Evolutionary conservation across 2,329 filamentous ascomycete species (phyloP), one percentile per base, ranked within the genome.

Genomic region (Penicillium paneum): DNA sequence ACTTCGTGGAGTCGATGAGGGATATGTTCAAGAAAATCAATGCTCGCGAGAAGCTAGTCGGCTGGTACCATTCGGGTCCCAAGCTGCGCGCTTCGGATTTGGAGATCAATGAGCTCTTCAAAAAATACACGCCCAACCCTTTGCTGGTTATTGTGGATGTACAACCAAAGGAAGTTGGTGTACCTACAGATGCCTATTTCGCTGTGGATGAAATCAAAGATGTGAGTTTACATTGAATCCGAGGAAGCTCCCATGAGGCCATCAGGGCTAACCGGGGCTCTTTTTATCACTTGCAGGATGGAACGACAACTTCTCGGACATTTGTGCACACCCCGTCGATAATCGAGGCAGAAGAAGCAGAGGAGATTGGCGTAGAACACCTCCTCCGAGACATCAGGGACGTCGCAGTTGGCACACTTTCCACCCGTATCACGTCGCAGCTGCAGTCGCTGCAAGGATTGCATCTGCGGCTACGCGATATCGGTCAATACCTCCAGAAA

Each of bases 1-100:
- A 97, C 83, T 99, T 97, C 71, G 90, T 99, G 75, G 94, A 99
- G 78, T 90, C 88, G 66, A 99, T 99, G 94, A 96, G 94, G 79
- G 94, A 97, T 76, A 99, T 99, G 94, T 99, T 99, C 84, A 99
- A 99, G 82, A 97, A 97, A 80, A 92, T 99, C 82, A 99, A 99
- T 79, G 94, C 94, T 58, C 83, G 90, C 61, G 94, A 99, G 80
- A 97, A 97, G 85, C 83, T 99, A 74, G 95, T 99, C 82, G 94
- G 94, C 71, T 99, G 94, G 94, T 99, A 99, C 77, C 94, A 99
- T 78, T 96, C 94, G 19, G 94, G 94, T 39, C 94, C 94, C 36
- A 99, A 97, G 82, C 82, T 99, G 69, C 87, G 94, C 71, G 93
- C 92, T 52, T 97, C 94, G 42, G 94, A 99, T 81, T 80, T 99